Evolutionary conservation across 2,329 filamentous ascomycete species (phyloP), one percentile per base, ranked within the genome.

Genomic region (Diaporthe longicolla): DNA sequence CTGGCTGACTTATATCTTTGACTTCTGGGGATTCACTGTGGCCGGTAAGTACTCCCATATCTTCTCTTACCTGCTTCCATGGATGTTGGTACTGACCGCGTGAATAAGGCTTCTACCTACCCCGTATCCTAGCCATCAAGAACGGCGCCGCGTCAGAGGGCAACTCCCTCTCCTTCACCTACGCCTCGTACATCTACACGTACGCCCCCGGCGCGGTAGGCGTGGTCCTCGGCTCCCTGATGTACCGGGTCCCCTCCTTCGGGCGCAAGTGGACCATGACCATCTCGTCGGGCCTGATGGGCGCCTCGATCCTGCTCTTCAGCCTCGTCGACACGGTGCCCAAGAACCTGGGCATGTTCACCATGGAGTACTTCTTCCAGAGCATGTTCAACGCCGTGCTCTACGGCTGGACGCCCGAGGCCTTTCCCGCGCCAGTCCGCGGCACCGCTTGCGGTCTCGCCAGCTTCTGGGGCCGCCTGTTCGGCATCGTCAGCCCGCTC

Each of bases 381-480:
- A 81, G 77, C 71, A 87, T 87, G 83, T 87, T 88, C 81, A 88
- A 88, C 71, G 85, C 85, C 4, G 84, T 88, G 3, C 79, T 88
- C 19, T 88, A 88, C 77, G 87, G 85, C 15, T 88, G 85, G 83
- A 88, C 86, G 3, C 87, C 87, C 1, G 87, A 88, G 76, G 84
- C 85, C 8, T 89, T 88, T 75, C 86, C 87, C 0, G 86, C 87
- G 4, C 84, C 85, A 0, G 84, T 89, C 21, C 79, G 87, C 48
- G 88, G 87, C 5, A 89, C 86, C 0, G 82, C 89, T 0, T 88
- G 87, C 76, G 89, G 90, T 0, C 75, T 90, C 17, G 88, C 89
- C 2, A 88, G 87, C 74, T 91, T 90, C 77, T 90, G 88, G 88
- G 89, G 89, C 1, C 80, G 89, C 2, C 71, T 91, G 32, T 89